These are phyloP conservation scores for Copromyces sp. DNA, from an alignment of 495 filamentous ascomycete species.

Conservation along the genomic window DNA sequence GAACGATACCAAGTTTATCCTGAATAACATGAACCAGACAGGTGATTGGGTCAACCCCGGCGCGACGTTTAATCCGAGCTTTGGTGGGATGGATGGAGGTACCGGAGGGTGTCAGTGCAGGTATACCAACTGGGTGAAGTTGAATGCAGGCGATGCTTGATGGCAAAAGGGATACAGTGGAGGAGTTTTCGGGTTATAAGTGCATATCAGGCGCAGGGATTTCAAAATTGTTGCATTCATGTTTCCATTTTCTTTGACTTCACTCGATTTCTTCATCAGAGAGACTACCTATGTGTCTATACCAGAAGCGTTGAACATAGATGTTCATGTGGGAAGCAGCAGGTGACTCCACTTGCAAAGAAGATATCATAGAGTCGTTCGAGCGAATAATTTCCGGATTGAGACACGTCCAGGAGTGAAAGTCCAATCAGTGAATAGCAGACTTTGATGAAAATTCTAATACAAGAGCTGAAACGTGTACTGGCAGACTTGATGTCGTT, in stretches of 20 bases:
- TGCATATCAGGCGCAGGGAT: not conserved
- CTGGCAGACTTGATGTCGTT: not conserved
- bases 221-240: not conserved
- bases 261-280: not conserved
- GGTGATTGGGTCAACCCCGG: conserved; percentile 52
- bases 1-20: conserved; percentile 41
- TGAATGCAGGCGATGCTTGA: conserved; percentile 6
- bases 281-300: not conserved
- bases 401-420: too few relatives aligned
- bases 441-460: not conserved
- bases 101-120: conserved; percentile 63
- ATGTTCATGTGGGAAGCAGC: not conserved
- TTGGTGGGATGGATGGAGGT: conserved; percentile 59
- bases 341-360: not conserved
- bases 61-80: conserved; percentile 24
- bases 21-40: conserved; percentile 49
- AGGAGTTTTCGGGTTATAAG: not conserved
- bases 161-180: not conserved
- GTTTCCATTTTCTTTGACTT: not conserved
- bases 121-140: conserved; percentile 56
- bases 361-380: not conserved
- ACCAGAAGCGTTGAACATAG: not conserved
- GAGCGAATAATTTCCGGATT: not conserved
- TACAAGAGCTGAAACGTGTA: not conserved
- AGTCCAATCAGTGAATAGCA: too few relatives aligned